phyloP scores from a whole-genome alignment of 2,329 filamentous ascomycete genomes.

The Aspergillus sp. region DNA sequence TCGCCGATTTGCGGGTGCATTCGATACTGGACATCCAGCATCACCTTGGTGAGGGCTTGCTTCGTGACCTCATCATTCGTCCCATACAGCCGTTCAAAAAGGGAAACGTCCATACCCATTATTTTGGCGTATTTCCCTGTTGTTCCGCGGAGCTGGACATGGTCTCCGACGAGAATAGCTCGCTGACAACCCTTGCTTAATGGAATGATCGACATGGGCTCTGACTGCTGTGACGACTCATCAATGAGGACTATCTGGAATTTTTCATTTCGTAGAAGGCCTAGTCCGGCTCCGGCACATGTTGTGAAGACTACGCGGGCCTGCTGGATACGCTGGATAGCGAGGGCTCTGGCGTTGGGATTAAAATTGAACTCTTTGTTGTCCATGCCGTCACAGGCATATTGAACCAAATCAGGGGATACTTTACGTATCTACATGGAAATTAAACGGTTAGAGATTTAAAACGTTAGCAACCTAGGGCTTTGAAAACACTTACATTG shows the following conservation, averaged over 20 bases:
- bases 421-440: background rate
- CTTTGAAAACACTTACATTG: background rate
- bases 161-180: background rate
- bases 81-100: conserved; percentile 1
- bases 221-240: background rate
- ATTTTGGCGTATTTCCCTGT: background rate
- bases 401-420: background rate
- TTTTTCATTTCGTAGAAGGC: background rate
- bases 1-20: conserved; percentile 1
- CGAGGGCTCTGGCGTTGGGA: background rate
- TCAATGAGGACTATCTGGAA: background rate
- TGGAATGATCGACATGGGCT: background rate
- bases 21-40: conserved; percentile 1
- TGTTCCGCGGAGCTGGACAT: background rate
- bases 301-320: conserved; percentile 1
- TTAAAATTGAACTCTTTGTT: background rate
- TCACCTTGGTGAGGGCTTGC: background rate
- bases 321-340: background rate
- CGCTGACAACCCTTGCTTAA: background rate
- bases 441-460: background rate
- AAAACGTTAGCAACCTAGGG: background rate
- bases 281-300: background rate
- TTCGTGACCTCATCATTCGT: background rate
- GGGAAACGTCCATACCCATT: background rate
- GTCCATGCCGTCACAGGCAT: background rate